A percentile compares a stretch with the other conserved stretches of the same genome.
phyloP scores from a whole-genome alignment of 2,329 filamentous ascomycete genomes.

The Fonsecaea multimorphosa region DNA sequence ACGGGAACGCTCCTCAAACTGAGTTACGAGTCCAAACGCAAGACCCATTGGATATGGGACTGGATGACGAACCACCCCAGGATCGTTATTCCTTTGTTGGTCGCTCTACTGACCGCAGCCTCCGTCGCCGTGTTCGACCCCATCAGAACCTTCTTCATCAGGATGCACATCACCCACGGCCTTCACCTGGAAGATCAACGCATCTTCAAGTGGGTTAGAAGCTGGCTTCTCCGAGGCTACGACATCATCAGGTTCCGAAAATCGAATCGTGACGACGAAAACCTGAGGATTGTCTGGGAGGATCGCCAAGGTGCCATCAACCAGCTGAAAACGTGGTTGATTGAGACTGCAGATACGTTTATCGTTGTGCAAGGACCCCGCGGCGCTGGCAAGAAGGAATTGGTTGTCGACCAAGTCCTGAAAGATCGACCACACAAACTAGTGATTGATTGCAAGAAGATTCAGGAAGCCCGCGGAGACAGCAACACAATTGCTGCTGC shows the following conservation, averaged over 20 bases:
- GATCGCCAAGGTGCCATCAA: constrained; percentile 82
- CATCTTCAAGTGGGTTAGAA: constrained; percentile 80
- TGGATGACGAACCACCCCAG: constrained; percentile 87
- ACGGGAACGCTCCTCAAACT: constrained; percentile 77
- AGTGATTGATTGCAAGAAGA: constrained; percentile 88
- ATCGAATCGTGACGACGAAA: constrained; percentile 66
- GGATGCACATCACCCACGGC: constrained; percentile 79
- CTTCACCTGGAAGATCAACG: constrained; percentile 63
- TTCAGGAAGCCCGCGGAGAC: constrained; percentile 89
- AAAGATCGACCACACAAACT: constrained; percentile 74
- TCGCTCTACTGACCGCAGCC: constrained; percentile 78
- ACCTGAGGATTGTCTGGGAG: constrained; percentile 83
- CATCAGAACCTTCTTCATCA: constrained; percentile 91
- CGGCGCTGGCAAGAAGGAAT: constrained; percentile 87
- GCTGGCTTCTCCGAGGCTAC: constrained; percentile 59
- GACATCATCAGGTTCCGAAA: constrained; percentile 50
- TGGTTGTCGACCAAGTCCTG: constrained; percentile 84
- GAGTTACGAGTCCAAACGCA: constrained; percentile 80
- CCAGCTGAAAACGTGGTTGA: constrained; percentile 81
- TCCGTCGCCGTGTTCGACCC: constrained; percentile 93
- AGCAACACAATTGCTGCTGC: constrained; percentile 81
- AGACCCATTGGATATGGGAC: constrained; percentile 79
- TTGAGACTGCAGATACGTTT: constrained; percentile 88
- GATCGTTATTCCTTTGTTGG: constrained; percentile 82
- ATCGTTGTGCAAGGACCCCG: constrained; percentile 91